phyloP scores from a whole-genome alignment of 495 filamentous ascomycete species.

The Sordaria brevicollis region DNA sequence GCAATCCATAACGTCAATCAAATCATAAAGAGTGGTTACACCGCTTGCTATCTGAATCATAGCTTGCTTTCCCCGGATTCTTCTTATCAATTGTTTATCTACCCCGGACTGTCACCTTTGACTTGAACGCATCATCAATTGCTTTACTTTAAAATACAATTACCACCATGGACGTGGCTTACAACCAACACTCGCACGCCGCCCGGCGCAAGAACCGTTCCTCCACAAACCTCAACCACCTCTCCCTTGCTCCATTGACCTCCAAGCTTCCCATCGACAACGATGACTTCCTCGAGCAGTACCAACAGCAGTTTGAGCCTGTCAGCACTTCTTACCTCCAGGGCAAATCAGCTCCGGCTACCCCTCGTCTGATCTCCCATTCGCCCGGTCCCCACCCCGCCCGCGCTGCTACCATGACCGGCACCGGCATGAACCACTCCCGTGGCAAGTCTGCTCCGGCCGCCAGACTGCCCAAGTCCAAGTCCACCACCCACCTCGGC shows the following conservation, averaged over 20 bases:
- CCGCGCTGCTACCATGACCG: constrained; percentile 22
- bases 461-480: constrained; percentile 30
- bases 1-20: not conserved
- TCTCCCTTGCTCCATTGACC: constrained; percentile 56
- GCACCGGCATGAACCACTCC: constrained; percentile 10
- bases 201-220: constrained; percentile 37
- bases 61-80: not conserved
- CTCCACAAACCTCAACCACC: constrained; percentile 36
- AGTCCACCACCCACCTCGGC: constrained; percentile 35
- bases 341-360: constrained; percentile 45
- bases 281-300: constrained; percentile 31
- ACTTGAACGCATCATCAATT: not conserved
- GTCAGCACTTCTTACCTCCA: constrained; percentile 38
- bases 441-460: constrained; percentile 21
- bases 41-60: not conserved
- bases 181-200: constrained; percentile 40
- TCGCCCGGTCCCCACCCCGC: constrained; percentile 28
- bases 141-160: not conserved
- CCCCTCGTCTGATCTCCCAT: constrained; percentile 45
- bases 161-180: constrained; percentile 39
- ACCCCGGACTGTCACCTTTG: not conserved
- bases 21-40: not conserved
- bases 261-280: constrained; percentile 52
- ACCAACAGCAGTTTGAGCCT: not conserved
- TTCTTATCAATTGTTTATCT: not conserved